A percentile compares a stretch with the other conserved stretches of the same genome.
phyloP scores from a whole-genome alignment of 805 yeast genomes.

The Wickerhamiella alocasiicola region DNA sequence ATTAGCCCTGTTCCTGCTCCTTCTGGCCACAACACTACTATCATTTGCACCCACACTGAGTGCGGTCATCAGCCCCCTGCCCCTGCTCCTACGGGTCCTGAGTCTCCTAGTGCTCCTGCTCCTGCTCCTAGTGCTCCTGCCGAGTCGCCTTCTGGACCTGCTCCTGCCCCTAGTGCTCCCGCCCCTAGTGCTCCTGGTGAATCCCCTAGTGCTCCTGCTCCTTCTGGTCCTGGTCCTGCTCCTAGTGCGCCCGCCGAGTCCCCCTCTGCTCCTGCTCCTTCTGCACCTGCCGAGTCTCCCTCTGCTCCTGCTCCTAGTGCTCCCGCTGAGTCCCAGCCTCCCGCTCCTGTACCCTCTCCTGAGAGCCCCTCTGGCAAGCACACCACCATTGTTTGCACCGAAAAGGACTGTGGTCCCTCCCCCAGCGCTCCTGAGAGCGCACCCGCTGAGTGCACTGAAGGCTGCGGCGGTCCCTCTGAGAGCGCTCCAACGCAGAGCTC shows the following conservation, averaged over 20 bases:
- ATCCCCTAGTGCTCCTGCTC: neutral
- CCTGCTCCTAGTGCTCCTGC: neutral
- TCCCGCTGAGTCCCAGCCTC: neutral
- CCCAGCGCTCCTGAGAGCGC: no score
- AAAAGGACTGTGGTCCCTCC: neutral
- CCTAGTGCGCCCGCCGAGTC: neutral
- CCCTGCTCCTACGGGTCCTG: conserved; percentile 2
- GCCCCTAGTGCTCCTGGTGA: neutral
- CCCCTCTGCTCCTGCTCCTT: conserved; percentile 1
- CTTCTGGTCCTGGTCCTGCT: neutral
- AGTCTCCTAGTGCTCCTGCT: neutral
- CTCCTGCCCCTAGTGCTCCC: neutral
- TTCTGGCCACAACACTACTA: neutral
- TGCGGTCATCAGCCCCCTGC: neutral
- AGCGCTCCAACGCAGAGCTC: neutral
- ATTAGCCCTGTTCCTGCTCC: neutral
- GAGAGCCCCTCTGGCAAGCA: neutral
- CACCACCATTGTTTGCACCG: neutral
- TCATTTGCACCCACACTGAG: neutral
- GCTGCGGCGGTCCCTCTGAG: no score
- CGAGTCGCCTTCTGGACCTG: neutral
- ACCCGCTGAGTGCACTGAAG: no score
- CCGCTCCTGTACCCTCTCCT: neutral
- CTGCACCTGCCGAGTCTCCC: neutral
- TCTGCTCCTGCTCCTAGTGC: neutral